These are phyloP conservation scores for Aspergillus mulundensis DNA, from an alignment of 495 filamentous ascomycete genomes.

Conservation along the genomic window DNA sequence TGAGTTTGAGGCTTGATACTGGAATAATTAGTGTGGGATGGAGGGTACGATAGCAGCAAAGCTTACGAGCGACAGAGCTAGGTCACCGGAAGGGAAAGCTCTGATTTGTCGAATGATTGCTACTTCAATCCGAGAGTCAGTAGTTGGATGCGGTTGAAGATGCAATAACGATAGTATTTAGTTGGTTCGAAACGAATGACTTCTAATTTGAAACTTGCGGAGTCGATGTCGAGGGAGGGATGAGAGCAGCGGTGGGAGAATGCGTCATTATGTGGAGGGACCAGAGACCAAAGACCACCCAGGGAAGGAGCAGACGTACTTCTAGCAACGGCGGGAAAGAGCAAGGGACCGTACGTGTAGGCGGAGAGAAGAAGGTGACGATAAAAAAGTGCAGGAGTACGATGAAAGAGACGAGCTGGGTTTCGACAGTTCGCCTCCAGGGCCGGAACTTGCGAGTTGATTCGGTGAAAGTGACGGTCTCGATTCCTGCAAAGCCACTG, in stretches of 20 bases:
- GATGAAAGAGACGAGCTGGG: constrained; percentile 7
- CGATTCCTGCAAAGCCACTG: constrained; percentile 21
- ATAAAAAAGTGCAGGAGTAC: neutral
- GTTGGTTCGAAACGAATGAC: neutral
- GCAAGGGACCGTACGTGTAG: neutral
- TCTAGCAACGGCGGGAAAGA: neutral
- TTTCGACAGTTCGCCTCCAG: constrained; percentile 12
- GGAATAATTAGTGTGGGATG: constrained; percentile 14
- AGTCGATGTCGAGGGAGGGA: constrained; percentile 1
- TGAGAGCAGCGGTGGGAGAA: constrained; percentile 18
- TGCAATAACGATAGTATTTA: neutral
- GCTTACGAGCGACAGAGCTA: constrained; percentile 19
- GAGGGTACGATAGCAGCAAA: constrained; percentile 14
- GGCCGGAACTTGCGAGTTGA: constrained; percentile 2
- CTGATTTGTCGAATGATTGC: constrained; percentile 21
- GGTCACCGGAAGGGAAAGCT: constrained; percentile 22
- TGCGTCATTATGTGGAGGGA: constrained; percentile 41
- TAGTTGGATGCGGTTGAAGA: neutral
- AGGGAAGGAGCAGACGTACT: constrained; percentile 10
- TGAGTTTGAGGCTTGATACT: constrained; percentile 9
- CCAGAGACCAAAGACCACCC: neutral
- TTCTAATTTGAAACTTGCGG: constrained; percentile 1
- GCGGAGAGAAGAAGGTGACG: neutral
- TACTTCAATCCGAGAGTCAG: constrained; percentile 16
- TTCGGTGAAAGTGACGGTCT: constrained; percentile 18